Conservation (phyloP, 169 alveolate genomes). For the Cryptosporidium baileyi region DNA sequence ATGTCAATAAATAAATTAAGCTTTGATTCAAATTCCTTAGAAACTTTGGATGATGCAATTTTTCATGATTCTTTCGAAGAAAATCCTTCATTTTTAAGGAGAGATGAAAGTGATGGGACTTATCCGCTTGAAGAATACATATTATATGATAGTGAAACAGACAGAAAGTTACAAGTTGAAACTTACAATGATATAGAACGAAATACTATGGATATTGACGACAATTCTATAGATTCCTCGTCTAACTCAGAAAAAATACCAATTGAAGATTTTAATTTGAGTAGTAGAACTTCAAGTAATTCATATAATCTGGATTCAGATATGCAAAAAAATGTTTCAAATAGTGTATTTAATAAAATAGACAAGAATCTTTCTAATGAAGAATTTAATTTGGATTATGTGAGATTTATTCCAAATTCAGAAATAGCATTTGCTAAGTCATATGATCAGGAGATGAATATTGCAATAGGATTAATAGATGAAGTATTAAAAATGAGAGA, state of each 20-base stretch:
- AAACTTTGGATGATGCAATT: too few species aligned
- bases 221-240: background rate
- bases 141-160: too few species aligned
- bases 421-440: constrained; percentile 10
- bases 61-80: too few species aligned
- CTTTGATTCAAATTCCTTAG: too few species aligned
- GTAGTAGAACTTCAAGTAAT: too few species aligned
- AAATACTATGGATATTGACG: background rate
- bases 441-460: constrained; percentile 40
- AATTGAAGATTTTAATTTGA: too few species aligned
- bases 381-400: constrained; percentile 13
- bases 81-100: too few species aligned
- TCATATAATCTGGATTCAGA: too few species aligned
- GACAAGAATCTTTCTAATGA: background rate
- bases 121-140: too few species aligned
- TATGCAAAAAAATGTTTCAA: constrained; percentile 2
- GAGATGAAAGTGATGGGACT: too few species aligned
- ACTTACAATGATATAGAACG: background rate
- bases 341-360: background rate
- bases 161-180: background rate
- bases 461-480: constrained; percentile 33
- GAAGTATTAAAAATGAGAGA: constrained; percentile 65
- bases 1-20: too few species aligned
- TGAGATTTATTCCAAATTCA: constrained; percentile 30
- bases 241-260: background rate